Base-by-base conservation (phyloP, 352 stramenopile species). In the Pythium monospermum region DNA sequence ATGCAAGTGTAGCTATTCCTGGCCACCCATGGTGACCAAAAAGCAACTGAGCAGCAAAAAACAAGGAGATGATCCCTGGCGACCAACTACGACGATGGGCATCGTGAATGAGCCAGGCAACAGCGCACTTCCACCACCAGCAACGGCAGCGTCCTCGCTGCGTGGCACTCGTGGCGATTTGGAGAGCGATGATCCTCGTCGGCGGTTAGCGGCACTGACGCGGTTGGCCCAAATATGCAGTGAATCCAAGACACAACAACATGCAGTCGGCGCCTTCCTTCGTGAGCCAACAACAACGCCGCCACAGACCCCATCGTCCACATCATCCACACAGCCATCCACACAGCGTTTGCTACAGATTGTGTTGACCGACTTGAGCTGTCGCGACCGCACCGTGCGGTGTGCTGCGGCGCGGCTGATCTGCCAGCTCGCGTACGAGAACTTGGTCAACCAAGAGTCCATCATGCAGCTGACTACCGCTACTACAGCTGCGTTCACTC, bases 351-450 rank as follows among this genome's bases (percentile, higher is more conserved):
- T 71, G 8, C 40, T 69, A 1, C 31, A 76, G 27, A 26, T 57
- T 47, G 31, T 68, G 31, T 32, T 82, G 41, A 8, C 26, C 19
- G 76, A 87, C 28, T 23, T 87, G 7, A 42, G 51, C 5, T 62
- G 63, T 2, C 59, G 43, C 0, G 73, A 87, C 53, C 58, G 66
- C 32, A 73, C 71, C 26, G 39, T 84, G 22, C 67, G 76, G 1
- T 58, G 80, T 33, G 69, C 66, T 1, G 59, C 73, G 1, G 57
- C 73, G 26, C 68, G 76, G 0, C 55, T 85, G 16, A 30, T 87
- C 19, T 82, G 73, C n/a, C 61, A 73, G 8, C 61, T 73, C 41
- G 59, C 63, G 42, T 76, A 82, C 47, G 73, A 87, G 47, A 84
- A 69, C 30, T 40, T 72, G 19, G 33, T 65, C 4, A 71, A 71